A percentile compares a stretch with the other conserved stretches of the same genome.
Conservation (phyloP, 805 yeast genomes). For the Zygosaccharomyces gambellarensis region DNA sequence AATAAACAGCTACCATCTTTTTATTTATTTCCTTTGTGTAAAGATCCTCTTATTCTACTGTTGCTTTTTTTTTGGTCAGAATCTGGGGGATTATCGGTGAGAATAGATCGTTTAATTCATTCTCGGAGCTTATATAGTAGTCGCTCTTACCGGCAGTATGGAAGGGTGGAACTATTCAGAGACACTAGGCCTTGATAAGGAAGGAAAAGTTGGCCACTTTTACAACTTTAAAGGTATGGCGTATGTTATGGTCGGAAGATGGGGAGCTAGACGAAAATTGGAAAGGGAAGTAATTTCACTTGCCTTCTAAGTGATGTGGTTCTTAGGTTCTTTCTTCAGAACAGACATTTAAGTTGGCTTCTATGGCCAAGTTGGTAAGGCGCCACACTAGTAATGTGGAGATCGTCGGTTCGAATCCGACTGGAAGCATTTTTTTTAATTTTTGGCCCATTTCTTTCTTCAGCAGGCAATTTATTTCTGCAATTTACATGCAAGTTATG, state of each 20-base stretch:
- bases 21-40: neutral
- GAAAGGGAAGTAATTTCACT: too few species aligned
- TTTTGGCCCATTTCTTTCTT: too few species aligned
- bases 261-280: too few species aligned
- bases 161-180: neutral
- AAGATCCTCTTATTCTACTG: too few species aligned
- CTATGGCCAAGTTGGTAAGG: conserved; percentile 73
- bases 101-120: too few species aligned
- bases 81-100: too few species aligned
- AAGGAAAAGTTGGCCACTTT: neutral
- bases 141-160: neutral
- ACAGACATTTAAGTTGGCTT: conserved; percentile 30
- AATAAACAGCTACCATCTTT: conserved; percentile 47
- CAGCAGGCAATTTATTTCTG: too few species aligned
- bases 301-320: neutral
- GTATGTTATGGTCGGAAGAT: too few species aligned
- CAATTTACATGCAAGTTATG: too few species aligned
- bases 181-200: neutral
- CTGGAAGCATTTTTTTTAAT: conserved; percentile 56
- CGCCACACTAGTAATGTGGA: conserved; percentile 87
- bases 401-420: conserved; percentile 79
- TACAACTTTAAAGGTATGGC: too few species aligned
- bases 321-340: neutral
- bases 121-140: too few species aligned
- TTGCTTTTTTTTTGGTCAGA: too few species aligned